Evolutionary conservation across 2,329 filamentous ascomycete genomes (phyloP), one percentile per base, ranked within the genome.

Genomic region (Nemania bipapillata): DNA sequence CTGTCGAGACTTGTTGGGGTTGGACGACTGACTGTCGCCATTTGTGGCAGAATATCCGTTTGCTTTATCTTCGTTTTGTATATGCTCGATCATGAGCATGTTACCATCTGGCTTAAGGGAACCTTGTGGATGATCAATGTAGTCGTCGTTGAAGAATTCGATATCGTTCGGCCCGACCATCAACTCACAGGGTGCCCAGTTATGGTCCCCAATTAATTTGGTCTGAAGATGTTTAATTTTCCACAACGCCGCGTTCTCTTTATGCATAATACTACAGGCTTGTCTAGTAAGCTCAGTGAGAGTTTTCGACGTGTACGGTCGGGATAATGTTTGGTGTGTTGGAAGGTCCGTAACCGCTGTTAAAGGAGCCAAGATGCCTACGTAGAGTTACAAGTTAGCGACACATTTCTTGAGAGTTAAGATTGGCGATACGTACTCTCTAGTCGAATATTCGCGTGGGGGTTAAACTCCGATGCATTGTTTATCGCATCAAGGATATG

Each of bases 311-410:
- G 86, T 90, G 77, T 93, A 96, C 0, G 92, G 89, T 73, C 89
- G 85, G 68, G 91, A 92, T 47, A 94, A 83, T 26, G 91, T 91
- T 59, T 92, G 90, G 77, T 96, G 92, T 64, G 86, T 86, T 15
- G 91, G 87, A 17, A 96, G 84, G 68, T 94, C 91, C 78, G 91
- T 91, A 57, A 92, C 88, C 37, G 91, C 85, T 20, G 91, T 93
- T 63, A 96, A 83, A 12, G 93, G 93, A 22, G 90, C 90, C 63
- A 96, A 87, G 17, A 95, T 84, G 64, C 89, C 91, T 93, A 75
- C 12, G 50, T 54, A 50, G 5, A 56, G 20, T 52, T 28, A 12
- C 20, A 12, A 9, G 40, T 72, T 32, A 72, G 40, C 54, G 28
- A 49, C 24, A 3, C 47, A 9, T 45, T 24, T 30, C 22, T 15